Conservation (phyloP, 129 eudicot genomes). For the Saposhnikovia divaricata region DNA sequence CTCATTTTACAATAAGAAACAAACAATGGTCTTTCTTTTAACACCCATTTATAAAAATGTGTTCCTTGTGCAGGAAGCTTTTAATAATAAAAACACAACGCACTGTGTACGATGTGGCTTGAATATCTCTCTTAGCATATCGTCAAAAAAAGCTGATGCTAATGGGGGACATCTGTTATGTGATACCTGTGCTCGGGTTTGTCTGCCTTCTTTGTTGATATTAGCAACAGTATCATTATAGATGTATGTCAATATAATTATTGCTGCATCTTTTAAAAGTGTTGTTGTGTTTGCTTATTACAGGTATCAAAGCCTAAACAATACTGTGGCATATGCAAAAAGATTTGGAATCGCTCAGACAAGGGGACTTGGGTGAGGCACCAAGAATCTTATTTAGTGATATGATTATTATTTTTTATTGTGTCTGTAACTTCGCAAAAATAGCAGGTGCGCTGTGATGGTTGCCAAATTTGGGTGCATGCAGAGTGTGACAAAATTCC, state of each 20-base stretch:
- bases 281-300: slow-evolving; percentile 2
- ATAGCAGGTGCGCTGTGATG: slow-evolving; percentile 66
- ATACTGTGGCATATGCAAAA: slow-evolving; percentile 80
- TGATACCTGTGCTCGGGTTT: slow-evolving; percentile 69
- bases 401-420: neutral
- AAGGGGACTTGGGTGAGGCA: slow-evolving; percentile 67
- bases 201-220: slow-evolving; percentile 24
- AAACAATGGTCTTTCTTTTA: slow-evolving; percentile 1
- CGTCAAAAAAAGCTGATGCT: slow-evolving; percentile 34
- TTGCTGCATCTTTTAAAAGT: neutral
- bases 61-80: slow-evolving; percentile 32
- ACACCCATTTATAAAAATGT: neutral
- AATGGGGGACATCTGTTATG: slow-evolving; percentile 49
- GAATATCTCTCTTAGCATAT: slow-evolving; percentile 34
- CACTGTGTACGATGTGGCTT: slow-evolving; percentile 80
- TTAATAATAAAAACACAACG: slow-evolving; percentile 31
- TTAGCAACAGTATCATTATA: neutral
- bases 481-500: slow-evolving; percentile 82
- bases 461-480: slow-evolving; percentile 92
- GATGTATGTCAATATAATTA: neutral
- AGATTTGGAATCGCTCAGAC: slow-evolving; percentile 69
- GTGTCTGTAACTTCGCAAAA: neutral
- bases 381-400: neutral
- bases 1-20: neutral
- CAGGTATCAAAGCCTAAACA: slow-evolving; percentile 66